Evolutionary conservation across 2,329 filamentous ascomycete species (phyloP), one percentile per base, ranked within the genome.

Genomic region (Phaeosphaeriaceae sp.): DNA sequence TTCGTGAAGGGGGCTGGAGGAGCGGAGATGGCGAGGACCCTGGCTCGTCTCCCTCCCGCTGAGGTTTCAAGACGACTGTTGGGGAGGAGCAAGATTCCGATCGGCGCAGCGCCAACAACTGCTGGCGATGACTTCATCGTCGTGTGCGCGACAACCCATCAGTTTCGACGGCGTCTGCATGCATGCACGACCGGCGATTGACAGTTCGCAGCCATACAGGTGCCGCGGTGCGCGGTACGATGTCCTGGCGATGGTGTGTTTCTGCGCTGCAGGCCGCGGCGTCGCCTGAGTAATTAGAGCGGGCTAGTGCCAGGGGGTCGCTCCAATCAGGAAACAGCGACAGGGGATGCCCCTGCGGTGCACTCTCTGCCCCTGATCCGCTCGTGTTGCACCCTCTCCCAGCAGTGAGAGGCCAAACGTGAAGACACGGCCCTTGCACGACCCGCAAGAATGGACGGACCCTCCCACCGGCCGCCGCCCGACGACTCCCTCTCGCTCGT

Each of bases 21-120:
- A 65, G 61, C 61, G 62, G 63, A 65, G 58, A 63, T 68, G 68
- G 69, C 63, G 58, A 61, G 55, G 51, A 66, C 52, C 67, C 66
- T 63, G 62, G 63, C 54, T 52, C 52, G 47, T 53, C 55, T 52
- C 57, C 60, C 57, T 60, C 60, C 54, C 62, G 64, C 66, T 53
- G 53, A 58, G 60, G 63, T 65, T 67, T 67, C 63, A 70, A 57
- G 57, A 47, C 51, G 40, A 50, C 40, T 45, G 20, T 49, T 56
- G 51, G 48, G 48, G 57, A 50, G 57, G 48, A 47, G 31, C 42
- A 36, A 54, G 41, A 58, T 56, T 56, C 49, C 22, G 60, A 65
- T 65, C 60, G 51, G 44, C 62, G 45, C 48, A 48, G 49, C 36
- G 41, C 46, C 60, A 48, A 41, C 57, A 53, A 47, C 51, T 17